Evolutionary conservation across 2,329 filamentous ascomycete species (phyloP).

Genomic region (Rugonectria rugulosa): DNA sequence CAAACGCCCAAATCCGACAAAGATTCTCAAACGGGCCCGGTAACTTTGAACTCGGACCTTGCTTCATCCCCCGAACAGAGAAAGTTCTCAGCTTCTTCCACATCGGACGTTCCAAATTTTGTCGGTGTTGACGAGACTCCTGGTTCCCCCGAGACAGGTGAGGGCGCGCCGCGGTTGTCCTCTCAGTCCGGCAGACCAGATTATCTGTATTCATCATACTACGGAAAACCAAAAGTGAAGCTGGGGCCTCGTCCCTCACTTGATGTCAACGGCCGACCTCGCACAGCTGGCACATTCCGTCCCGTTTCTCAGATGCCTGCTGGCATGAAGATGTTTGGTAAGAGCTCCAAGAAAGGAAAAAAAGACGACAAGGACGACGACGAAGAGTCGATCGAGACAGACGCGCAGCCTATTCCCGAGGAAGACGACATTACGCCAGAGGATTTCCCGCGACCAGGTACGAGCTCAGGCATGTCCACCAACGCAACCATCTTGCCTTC

Average conservation of each 20-base stretch:
- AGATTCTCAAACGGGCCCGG: conserved; percentile 42
- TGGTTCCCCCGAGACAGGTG: conserved; percentile 53
- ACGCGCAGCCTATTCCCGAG: conserved; percentile 46
- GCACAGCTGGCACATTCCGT: conserved; percentile 68
- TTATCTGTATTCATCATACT: conserved; percentile 58
- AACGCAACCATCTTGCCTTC: conserved; percentile 49
- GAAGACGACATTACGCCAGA: conserved; percentile 34
- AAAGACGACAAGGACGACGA: conserved; percentile 38
- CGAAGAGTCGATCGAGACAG: conserved; percentile 47
- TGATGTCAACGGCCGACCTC: conserved; percentile 67
- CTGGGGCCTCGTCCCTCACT: conserved; percentile 84
- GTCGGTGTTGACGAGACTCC: conserved; percentile 55
- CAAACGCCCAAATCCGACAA: conserved; percentile 42
- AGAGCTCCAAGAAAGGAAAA: conserved; percentile 59
- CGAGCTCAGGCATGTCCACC: conserved; percentile 55
- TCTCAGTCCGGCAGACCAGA: conserved; percentile 62
- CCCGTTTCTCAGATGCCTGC: conserved; percentile 82
- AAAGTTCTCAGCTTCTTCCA: conserved; percentile 55
- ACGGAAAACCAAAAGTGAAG: conserved; percentile 82
- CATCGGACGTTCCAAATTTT: conserved; percentile 60
- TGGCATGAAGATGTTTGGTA: conserved; percentile 76
- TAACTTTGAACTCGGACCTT: conserved; percentile 61
- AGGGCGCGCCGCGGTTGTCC: conserved; percentile 55
- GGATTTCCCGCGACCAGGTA: conserved; percentile 47
- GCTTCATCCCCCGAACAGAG: conserved; percentile 58